These are phyloP conservation scores for Pleurotus platypus DNA, from an alignment of 768 basidiomycete genomes.

Conservation along the genomic window DNA sequence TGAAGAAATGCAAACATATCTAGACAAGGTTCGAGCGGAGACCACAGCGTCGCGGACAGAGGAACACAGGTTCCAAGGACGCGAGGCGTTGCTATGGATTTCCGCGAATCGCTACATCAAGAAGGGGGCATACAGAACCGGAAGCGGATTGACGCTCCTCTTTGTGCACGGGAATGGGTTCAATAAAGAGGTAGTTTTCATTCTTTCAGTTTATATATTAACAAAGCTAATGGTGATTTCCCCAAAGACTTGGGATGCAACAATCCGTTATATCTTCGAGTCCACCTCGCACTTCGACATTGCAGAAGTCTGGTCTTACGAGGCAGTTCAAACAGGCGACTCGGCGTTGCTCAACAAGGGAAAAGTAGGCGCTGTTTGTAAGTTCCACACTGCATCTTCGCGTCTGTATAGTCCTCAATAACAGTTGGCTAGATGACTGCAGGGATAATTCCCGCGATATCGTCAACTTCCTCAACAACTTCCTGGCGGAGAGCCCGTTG, in stretches of 20 bases:
- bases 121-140: conserved; percentile 15
- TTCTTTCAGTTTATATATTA: conserved; percentile 12
- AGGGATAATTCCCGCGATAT: conserved; percentile 74
- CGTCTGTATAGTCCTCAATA: not conserved
- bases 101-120: conserved; percentile 66
- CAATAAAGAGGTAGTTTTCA: conserved; percentile 64
- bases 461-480: conserved; percentile 67
- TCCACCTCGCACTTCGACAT: conserved; percentile 24
- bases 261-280: conserved; percentile 49
- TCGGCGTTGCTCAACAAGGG: conserved; percentile 67
- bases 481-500: conserved; percentile 42
- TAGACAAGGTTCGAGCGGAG: no score
- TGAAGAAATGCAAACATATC: conserved; percentile 16
- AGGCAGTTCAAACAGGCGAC: conserved; percentile 84
- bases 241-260: conserved; percentile 76
- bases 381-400: not conserved
- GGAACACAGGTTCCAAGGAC: conserved; percentile 21
- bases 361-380: conserved; percentile 32
- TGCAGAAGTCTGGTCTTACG: conserved; percentile 82
- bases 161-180: conserved; percentile 86
- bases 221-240: not conserved
- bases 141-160: conserved; percentile 63
- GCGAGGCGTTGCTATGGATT: conserved; percentile 56
- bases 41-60: not conserved
- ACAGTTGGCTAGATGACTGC: conserved; percentile 63